Evolutionary conservation across 2,329 filamentous ascomycete species (phyloP).

Genomic region (Sphaerulina musiva): DNA sequence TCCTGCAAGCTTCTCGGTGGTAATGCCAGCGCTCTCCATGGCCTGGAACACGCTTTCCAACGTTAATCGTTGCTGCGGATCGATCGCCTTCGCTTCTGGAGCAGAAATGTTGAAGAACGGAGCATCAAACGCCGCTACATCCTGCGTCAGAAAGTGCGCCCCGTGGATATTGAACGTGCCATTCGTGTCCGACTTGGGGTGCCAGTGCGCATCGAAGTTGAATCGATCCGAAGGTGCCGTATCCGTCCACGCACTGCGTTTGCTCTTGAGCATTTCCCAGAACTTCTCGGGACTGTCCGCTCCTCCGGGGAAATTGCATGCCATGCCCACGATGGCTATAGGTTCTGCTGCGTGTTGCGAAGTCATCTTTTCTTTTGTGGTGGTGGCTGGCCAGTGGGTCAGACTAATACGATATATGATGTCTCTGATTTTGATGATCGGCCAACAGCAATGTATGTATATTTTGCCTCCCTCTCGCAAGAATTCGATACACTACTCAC

Average conservation of each 20-base stretch:
- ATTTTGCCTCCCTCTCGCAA: too few relatives aligned
- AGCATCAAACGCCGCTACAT: slow-evolving; percentile 9
- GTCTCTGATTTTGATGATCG: too few relatives aligned
- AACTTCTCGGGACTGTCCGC: slow-evolving; percentile 4
- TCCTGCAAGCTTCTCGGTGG: background rate
- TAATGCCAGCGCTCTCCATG: background rate
- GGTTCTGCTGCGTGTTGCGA: background rate
- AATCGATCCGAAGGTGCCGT: background rate
- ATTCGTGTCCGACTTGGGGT: background rate
- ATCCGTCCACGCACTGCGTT: background rate
- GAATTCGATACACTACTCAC: too few relatives aligned
- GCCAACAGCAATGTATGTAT: too few relatives aligned
- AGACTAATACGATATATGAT: too few relatives aligned
- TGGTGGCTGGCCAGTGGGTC: too few relatives aligned
- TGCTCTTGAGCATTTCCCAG: slow-evolving; percentile 6
- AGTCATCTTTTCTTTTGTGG: too few relatives aligned
- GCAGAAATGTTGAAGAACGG: slow-evolving; percentile 12
- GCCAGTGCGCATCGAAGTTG: background rate
- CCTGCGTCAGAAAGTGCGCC: slow-evolving; percentile 6
- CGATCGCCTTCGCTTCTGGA: background rate
- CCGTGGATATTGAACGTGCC: background rate
- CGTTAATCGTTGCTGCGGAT: background rate
- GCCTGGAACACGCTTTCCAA: background rate
- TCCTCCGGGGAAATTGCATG: slow-evolving; percentile 8
- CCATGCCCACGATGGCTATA: slow-evolving; percentile 12